These are phyloP conservation scores for Curvularia sp. DNA, from an alignment of 2,329 filamentous ascomycete genomes.

Conservation along the genomic window DNA sequence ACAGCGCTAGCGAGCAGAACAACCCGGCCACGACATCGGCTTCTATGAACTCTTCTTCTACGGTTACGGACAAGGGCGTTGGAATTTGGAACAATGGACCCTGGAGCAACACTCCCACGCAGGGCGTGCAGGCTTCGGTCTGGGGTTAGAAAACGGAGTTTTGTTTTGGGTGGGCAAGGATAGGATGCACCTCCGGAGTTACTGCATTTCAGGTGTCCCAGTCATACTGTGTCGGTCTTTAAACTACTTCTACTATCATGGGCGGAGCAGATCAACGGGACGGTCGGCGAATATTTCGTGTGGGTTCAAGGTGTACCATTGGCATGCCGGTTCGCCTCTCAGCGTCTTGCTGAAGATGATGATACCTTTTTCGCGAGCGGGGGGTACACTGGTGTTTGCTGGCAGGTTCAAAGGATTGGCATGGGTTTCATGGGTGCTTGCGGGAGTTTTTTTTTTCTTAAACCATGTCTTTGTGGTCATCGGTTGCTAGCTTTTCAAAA, in stretches of 20 bases:
- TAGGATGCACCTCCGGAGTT: slow-evolving; percentile 52
- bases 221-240: slow-evolving; percentile 50
- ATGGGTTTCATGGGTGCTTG: slow-evolving; percentile 29
- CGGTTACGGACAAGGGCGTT: slow-evolving; percentile 53
- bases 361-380: slow-evolving; percentile 37
- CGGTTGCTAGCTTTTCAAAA: slow-evolving; percentile 24
- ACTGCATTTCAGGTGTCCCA: slow-evolving; percentile 54
- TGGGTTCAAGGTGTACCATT: slow-evolving; percentile 39
- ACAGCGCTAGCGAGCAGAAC: slow-evolving; percentile 64
- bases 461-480: slow-evolving; percentile 25
- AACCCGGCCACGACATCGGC: slow-evolving; percentile 58
- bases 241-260: slow-evolving; percentile 32
- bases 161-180: slow-evolving; percentile 39
- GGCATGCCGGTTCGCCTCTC: slow-evolving; percentile 42
- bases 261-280: slow-evolving; percentile 33
- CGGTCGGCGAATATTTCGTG: slow-evolving; percentile 46
- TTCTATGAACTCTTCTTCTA: slow-evolving; percentile 63
- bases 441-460: slow-evolving; percentile 35
- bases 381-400: slow-evolving; percentile 43
- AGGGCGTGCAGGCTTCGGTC: slow-evolving; percentile 89
- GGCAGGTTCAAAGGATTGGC: slow-evolving; percentile 34
- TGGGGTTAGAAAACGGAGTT: slow-evolving; percentile 72
- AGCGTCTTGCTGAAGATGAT: slow-evolving; percentile 36
- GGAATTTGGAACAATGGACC: slow-evolving; percentile 78
- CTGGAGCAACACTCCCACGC: slow-evolving; percentile 74